Evolutionary conservation across 2,329 filamentous ascomycete genomes (phyloP).

Genomic region (Xylaria sp.): DNA sequence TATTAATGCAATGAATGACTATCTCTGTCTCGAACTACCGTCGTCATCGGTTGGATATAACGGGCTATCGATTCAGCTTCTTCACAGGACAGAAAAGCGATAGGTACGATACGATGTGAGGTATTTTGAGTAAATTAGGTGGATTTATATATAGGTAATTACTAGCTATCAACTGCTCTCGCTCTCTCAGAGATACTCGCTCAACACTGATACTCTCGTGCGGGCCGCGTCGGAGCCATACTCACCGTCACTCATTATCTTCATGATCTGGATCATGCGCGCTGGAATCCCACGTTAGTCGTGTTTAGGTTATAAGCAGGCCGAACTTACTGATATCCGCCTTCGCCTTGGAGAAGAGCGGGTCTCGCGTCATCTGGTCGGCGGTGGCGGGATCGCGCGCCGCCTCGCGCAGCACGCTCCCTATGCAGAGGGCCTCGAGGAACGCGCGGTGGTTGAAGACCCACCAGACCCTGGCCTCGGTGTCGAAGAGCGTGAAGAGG

Average conservation of each 20-base stretch:
- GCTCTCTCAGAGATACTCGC: slow-evolving; percentile 57
- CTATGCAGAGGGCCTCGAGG: slow-evolving; percentile 77
- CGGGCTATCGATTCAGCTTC: slow-evolving; percentile 1
- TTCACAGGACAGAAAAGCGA: background rate
- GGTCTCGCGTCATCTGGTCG: slow-evolving; percentile 62
- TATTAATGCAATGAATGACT: too few relatives aligned
- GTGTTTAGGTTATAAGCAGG: too few relatives aligned
- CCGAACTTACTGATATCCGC: slow-evolving; percentile 66
- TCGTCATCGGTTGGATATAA: background rate
- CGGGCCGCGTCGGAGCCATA: slow-evolving; percentile 68
- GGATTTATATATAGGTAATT: slow-evolving; percentile 3
- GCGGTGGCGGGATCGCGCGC: slow-evolving; percentile 57
- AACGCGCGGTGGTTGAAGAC: slow-evolving; percentile 85
- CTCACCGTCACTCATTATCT: slow-evolving; percentile 64
- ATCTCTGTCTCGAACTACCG: too few relatives aligned
- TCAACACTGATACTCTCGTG: slow-evolving; percentile 68
- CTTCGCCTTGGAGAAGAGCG: slow-evolving; percentile 68
- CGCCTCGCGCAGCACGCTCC: slow-evolving; percentile 66
- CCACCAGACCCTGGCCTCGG: slow-evolving; percentile 84
- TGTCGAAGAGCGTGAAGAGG: slow-evolving; percentile 73
- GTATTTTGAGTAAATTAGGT: background rate
- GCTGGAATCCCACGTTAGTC: slow-evolving; percentile 50
- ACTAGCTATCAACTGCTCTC: background rate
- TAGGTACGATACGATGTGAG: background rate
- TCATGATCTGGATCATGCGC: slow-evolving; percentile 73